Evolutionary conservation across 2,329 filamentous ascomycete species (phyloP), one percentile per base, ranked within the genome.

Genomic region (Teratosphaeria destructans): DNA sequence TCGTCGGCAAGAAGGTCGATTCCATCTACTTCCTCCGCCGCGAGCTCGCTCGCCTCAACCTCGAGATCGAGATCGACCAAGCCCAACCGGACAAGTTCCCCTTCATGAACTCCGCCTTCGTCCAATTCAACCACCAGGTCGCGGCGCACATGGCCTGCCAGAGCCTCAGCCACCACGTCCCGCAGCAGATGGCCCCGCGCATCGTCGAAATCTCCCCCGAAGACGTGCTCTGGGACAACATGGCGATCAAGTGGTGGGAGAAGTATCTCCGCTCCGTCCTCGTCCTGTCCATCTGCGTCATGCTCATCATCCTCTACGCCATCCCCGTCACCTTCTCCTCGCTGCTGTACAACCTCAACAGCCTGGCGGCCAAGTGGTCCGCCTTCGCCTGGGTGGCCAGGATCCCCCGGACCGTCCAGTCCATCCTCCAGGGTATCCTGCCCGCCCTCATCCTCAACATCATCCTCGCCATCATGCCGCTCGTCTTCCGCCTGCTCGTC

Each of bases 111-210:
- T 96, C 93, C 0, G 94, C 94, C 0, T 99, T 99, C 67, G 91
- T 99, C 62, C 94, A 99, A 71, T 99, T 99, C 80, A 96, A 99
- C 70, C 88, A 96, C 70, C 94, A 99, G 72, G 89, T 96, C 1
- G 92, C 93, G 5, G 94, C 94, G 0, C 94, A 99, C 69, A 97
- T 99, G 94, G 94, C 93, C 60, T 96, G 91, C 71, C 94, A 99
- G 72, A 86, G 90, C 55, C 81, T 95, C 54, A 91, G 88, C 47
- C 91, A 97, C 71, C 94, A 99, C 68, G 74, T 96, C 0, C 94
- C 94, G 1, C 89, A 89, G 67, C 89, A 95, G 54, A 99, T 99
- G 94, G 83, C 90, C 1, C 94, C 94, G 0, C 85, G 94, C 32
- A 82, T 89, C 49, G 88, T 96, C n/a, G 94, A 99, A 71, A 91